Percentiles rank a stretch among this genome's conserved stretches.
Conservation (phyloP, 306 rosid genomes). For the Malus sieversii region DNA sequence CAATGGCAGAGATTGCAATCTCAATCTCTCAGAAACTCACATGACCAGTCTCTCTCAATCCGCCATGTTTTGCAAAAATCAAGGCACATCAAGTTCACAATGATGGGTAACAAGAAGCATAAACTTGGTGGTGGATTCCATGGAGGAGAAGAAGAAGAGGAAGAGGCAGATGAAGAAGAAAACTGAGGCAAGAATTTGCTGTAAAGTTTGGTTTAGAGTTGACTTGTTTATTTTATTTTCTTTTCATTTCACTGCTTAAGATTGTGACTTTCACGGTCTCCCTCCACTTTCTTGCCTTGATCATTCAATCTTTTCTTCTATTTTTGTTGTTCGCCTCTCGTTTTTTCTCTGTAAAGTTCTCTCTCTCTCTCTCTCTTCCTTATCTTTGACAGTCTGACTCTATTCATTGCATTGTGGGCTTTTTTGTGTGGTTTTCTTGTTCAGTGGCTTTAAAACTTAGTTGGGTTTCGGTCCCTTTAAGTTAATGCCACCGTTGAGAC, state of each 20-base stretch:
- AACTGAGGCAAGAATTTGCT: constrained; percentile 12
- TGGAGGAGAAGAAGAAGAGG: not conserved
- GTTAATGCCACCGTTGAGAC: constrained; percentile 20
- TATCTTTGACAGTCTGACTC: constrained; percentile 11
- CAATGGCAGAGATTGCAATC: not conserved
- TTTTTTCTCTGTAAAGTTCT: constrained; percentile 17
- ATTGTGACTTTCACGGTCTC: constrained; percentile 36
- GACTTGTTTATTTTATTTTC: constrained; percentile 22
- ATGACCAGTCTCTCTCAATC: constrained; percentile 7
- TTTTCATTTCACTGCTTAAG: constrained; percentile 20
- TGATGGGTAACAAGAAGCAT: not conserved
- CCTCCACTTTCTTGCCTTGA: constrained; percentile 38
- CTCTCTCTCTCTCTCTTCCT: constrained; percentile 23
- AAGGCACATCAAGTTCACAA: not conserved
- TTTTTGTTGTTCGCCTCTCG: constrained; percentile 16
- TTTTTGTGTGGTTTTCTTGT: constrained; percentile 10
- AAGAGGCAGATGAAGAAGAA: not conserved
- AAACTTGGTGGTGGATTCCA: not conserved
- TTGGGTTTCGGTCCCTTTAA: constrained; percentile 17
- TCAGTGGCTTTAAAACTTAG: not conserved
- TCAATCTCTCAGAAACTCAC: not conserved
- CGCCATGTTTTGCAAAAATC: not conserved
- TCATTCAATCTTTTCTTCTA: constrained; percentile 32
- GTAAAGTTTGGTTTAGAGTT: constrained; percentile 42
- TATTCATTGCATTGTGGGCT: constrained; percentile 40